Base-by-base conservation (phyloP, 306 rosid genomes). In the Adenanthera pavonina region DNA sequence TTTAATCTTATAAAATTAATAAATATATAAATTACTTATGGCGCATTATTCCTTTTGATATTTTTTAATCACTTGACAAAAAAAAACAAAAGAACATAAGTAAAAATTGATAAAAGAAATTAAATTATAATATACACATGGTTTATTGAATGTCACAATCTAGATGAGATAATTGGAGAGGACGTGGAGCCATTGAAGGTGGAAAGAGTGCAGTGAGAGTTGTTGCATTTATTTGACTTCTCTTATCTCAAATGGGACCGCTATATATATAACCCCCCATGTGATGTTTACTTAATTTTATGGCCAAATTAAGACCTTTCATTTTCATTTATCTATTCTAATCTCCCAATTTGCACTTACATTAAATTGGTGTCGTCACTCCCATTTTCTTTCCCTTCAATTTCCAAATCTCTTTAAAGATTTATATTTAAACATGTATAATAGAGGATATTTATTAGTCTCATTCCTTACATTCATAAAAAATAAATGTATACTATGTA, bases 111-210 rank as follows among this genome's bases (percentile, higher is more conserved):
- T 56, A 12, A 7, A 25, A 25, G 30, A 25, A 38, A 38, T 38
- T 38, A 2, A 38, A 38, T 38, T 38, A 38, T 8, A 7, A 8
- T 30, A 5, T 4, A 4, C 3, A 25, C 30, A 10, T 12, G 17
- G 67, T 0, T 60, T 60, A 2, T 1, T 61, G n/a, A 30, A 69
- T 44, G 88, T 65, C 86, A 53, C 76, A 77, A n/a, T 88, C 82
- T 44, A 9, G 5, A 19, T 59, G 44, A 82, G 78, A 71, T 57
- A 16, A 47, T 59, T 75, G 53, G 44, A 69, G 85, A 60, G 77
- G 49, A 73, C 89, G 81, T 78, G 82, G 84, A 80, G 70, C 85
- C 87, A 88, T 71, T 78, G 46, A 33, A 8, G 17, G 52, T 78
- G 49, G 69, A 82, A 73, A 84, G 76, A 25, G 71, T 83, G 82